phyloP scores from a whole-genome alignment of 495 filamentous ascomycete genomes.

The Aspergillus campestris region DNA sequence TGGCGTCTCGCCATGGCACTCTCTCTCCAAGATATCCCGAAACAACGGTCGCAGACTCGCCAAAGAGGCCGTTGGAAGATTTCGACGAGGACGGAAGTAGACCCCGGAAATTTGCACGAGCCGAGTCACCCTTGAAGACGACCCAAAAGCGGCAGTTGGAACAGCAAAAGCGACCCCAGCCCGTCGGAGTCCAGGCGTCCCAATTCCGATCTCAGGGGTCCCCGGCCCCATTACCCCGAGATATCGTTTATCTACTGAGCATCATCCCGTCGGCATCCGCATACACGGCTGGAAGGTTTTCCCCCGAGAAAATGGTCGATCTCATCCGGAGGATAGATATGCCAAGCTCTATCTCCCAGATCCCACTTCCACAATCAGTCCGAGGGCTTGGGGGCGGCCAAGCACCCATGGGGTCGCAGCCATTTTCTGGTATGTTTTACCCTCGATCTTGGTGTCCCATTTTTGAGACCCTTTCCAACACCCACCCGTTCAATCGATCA shows the following conservation, averaged over 20 bases:
- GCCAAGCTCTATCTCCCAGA: slow-evolving; percentile 45
- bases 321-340: slow-evolving; percentile 60
- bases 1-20: slow-evolving; percentile 43
- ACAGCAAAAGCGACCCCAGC: slow-evolving; percentile 54
- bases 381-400: slow-evolving; percentile 23
- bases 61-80: slow-evolving; percentile 72
- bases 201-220: slow-evolving; percentile 38
- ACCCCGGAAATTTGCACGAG: slow-evolving; percentile 73
- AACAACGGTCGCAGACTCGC: slow-evolving; percentile 53
- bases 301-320: slow-evolving; percentile 60
- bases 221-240: slow-evolving; percentile 56
- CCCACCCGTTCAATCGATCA: not conserved
- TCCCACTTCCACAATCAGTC: slow-evolving; percentile 30
- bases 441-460: not conserved
- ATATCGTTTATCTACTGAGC: slow-evolving; percentile 72
- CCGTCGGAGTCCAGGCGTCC: slow-evolving; percentile 26
- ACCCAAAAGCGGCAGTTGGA: slow-evolving; percentile 74
- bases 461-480: not conserved
- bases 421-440: slow-evolving; percentile 27
- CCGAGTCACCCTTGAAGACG: slow-evolving; percentile 80
- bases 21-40: slow-evolving; percentile 44
- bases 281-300: slow-evolving; percentile 61
- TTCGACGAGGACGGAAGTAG: slow-evolving; percentile 57
- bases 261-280: slow-evolving; percentile 69
- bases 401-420: slow-evolving; percentile 14